Evolutionary conservation across 352 stramenopile genomes (phyloP).

Genomic region (Pythium rishiriense): DNA sequence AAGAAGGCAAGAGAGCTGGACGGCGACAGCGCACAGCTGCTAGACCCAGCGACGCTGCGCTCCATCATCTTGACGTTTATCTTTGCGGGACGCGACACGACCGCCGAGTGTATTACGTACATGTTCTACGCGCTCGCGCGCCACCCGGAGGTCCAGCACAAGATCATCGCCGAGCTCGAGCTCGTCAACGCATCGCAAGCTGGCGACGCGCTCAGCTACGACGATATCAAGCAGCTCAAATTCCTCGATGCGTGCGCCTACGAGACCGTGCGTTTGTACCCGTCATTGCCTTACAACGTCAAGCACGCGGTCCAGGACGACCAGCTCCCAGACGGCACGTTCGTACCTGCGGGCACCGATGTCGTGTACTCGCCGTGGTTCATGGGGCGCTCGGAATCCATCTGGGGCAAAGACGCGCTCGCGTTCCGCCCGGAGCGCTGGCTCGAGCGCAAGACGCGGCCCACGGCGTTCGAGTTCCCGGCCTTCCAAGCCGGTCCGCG

Average conservation of each 20-base stretch:
- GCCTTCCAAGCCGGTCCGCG: conserved; percentile 71
- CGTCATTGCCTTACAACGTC: conserved; percentile 73
- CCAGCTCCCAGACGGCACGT: conserved; percentile 65
- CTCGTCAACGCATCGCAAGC: background rate
- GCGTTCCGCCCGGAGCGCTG: conserved; percentile 70
- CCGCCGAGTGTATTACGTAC: conserved; percentile 72
- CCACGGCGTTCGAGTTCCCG: conserved; percentile 68
- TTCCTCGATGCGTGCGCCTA: conserved; percentile 73
- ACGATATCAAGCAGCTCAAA: conserved; percentile 56
- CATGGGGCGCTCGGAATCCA: conserved; percentile 58
- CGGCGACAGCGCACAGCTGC: conserved; percentile 27
- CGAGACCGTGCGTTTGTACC: conserved; percentile 75
- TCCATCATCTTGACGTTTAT: conserved; percentile 81
- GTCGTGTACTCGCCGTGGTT: conserved; percentile 75
- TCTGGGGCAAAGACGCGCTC: conserved; percentile 55
- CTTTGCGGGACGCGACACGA: conserved; percentile 86
- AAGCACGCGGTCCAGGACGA: conserved; percentile 68
- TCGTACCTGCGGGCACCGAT: conserved; percentile 59
- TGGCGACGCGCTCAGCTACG: conserved; percentile 39
- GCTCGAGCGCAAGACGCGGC: conserved; percentile 58
- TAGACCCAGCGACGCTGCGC: conserved; percentile 41
- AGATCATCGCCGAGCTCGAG: conserved; percentile 59
- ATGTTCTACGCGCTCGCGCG: conserved; percentile 69
- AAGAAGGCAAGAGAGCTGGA: conserved; percentile 48
- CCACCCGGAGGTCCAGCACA: conserved; percentile 52